Conservation (phyloP, 2,329 filamentous ascomycete species). For the Fusarium falciforme region DNA sequence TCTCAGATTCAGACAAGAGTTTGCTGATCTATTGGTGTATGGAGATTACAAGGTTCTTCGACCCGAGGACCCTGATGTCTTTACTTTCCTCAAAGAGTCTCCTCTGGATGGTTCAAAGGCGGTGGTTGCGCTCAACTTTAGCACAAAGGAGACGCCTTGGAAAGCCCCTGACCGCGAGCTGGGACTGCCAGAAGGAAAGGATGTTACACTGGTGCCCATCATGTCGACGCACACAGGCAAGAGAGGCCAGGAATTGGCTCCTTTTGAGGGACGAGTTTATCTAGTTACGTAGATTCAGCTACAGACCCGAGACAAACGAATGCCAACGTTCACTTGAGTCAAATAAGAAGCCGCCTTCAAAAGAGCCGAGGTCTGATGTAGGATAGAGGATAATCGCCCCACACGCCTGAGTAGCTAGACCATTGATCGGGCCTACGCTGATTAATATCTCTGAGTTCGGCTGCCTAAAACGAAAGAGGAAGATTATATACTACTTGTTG, state of each 20-base stretch:
- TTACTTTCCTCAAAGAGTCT: slow-evolving; percentile 48
- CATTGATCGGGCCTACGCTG: too few relatives aligned
- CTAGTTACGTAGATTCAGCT: slow-evolving; percentile 29
- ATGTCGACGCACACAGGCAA: slow-evolving; percentile 45
- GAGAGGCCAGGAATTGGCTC: slow-evolving; percentile 26
- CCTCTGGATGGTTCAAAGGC: slow-evolving; percentile 36
- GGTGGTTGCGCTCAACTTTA: slow-evolving; percentile 50
- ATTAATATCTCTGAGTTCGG: too few relatives aligned
- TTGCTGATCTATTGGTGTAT: slow-evolving; percentile 49
- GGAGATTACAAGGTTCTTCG: slow-evolving; percentile 48
- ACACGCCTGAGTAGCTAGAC: too few relatives aligned
- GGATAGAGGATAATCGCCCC: too few relatives aligned
- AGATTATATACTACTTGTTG: too few relatives aligned
- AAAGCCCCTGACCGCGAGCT: slow-evolving; percentile 32
- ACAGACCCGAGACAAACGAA: not conserved
- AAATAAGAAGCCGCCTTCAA: too few relatives aligned
- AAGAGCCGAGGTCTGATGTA: too few relatives aligned
- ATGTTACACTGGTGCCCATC: slow-evolving; percentile 39
- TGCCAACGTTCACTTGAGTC: not conserved
- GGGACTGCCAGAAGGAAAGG: slow-evolving; percentile 4
- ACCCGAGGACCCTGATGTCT: slow-evolving; percentile 39
- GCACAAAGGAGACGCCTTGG: slow-evolving; percentile 43
- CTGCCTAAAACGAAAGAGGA: too few relatives aligned
- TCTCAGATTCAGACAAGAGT: slow-evolving; percentile 45
- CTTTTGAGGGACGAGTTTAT: slow-evolving; percentile 49